Base-by-base conservation (phyloP, 1,139 yeast genomes). In the Ashbya aceris region DNA sequence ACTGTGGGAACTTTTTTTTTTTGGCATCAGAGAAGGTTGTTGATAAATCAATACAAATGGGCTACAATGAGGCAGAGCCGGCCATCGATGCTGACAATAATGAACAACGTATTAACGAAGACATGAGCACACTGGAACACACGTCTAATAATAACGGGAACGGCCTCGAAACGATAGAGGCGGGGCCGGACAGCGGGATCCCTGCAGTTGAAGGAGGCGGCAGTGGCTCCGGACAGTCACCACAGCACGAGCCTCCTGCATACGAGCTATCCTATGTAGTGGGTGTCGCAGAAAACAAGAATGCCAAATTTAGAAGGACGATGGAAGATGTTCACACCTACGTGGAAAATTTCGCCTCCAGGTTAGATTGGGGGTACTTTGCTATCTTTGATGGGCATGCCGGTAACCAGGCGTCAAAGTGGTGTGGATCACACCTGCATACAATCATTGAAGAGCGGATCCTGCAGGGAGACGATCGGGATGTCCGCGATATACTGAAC, bases 351-450 rank as follows among this genome's bases (percentile, higher is more conserved):
- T 91, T 83, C 67, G 93, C 91, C 27, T 94, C 86, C 53, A 65
- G 83, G 42, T 72, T 81, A 14, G 97, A 89, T 60, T 84, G 95
- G 82, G 98, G 96, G 2, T 91, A 85, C 61, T 89, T 91, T 71
- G 98, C 94, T 11, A 74, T 91, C 4, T 91, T 87, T 63, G 99
- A 91, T 63, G 99, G 99, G 10, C 99, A 91, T 65, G 98, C 97
- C 2, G 99, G 99, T 12, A 77, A 80, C 47, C 86, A 79, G 51
- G 82, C 95, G 8, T 95, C 98, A 1, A 78, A 93, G 53, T 91
- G 95, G 95, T 87, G 97, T 66, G 95, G 96, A 0, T 81, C 86
- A 49, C 77, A 84, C 53, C 65, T 91, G 47, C 97, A 91, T 61
- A 53, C 65, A 10, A 53, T 64, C 13, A 48, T 65, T 20, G 69